Percentiles rank a stretch among this genome's conserved stretches.
phyloP scores from a whole-genome alignment of 2,329 filamentous ascomycete genomes.

The Calonectria henricotiae region DNA sequence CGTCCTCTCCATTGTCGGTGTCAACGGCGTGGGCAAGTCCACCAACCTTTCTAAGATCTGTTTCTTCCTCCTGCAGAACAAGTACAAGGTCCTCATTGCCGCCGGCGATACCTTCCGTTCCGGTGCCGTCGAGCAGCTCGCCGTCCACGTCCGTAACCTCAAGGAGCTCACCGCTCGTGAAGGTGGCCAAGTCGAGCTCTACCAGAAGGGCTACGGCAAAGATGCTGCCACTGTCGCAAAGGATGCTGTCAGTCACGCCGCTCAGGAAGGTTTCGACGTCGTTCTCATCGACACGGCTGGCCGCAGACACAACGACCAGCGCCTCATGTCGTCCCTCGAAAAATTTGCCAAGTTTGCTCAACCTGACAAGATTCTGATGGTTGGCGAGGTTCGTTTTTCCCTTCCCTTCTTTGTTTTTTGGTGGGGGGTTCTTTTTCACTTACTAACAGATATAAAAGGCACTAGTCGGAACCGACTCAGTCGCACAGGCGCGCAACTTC shows the following conservation, averaged over 20 bases:
- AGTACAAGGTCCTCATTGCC: conserved; percentile 93
- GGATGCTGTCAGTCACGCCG: conserved; percentile 89
- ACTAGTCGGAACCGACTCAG: conserved; percentile 94
- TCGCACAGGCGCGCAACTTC: conserved; percentile 97
- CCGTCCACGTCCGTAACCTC: conserved; percentile 94
- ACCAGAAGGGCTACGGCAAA: conserved; percentile 98
- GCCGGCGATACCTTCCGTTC: conserved; percentile 98
- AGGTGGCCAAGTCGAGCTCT: conserved; percentile 88
- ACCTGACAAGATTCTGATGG: conserved; percentile 99
- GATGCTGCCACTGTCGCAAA: conserved; percentile 96
- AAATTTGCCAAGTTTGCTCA: conserved; percentile 98
- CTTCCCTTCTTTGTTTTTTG: background rate
- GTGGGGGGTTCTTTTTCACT: background rate
- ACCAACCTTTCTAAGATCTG: conserved; percentile 98
- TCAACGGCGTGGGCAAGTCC: conserved; percentile 98
- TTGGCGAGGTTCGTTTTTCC: conserved; percentile 70
- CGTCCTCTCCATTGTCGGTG: conserved; percentile 97
- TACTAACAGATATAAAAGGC: conserved; percentile 66
- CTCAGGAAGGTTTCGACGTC: conserved; percentile 86
- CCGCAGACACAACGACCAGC: conserved; percentile 93
- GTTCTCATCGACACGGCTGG: conserved; percentile 98
- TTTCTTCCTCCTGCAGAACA: conserved; percentile 97
- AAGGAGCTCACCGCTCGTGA: conserved; percentile 90
- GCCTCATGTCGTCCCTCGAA: conserved; percentile 96
- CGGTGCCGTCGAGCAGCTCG: conserved; percentile 95